Percentiles rank a stretch among this genome's conserved stretches.
These are phyloP conservation scores for Aspergillus glaucus DNA, from an alignment of 2,329 filamentous ascomycete species.

Conservation along the genomic window DNA sequence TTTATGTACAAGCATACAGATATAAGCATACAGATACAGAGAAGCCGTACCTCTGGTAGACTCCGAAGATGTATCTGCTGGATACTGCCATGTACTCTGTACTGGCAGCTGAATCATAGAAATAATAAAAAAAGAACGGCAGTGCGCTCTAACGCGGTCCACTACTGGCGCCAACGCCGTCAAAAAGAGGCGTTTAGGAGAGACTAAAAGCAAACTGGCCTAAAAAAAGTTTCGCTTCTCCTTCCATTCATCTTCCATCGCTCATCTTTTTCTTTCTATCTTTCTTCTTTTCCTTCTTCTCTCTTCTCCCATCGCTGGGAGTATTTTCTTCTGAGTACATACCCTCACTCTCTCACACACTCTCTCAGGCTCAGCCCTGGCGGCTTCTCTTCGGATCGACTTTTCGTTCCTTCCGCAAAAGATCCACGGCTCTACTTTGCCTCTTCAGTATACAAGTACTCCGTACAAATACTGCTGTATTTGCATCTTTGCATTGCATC, in stretches of 20 bases:
- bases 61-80: too few relatives aligned
- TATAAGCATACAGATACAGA: too few relatives aligned
- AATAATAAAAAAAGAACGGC: neutral
- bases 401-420: neutral
- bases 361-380: constrained; percentile 2
- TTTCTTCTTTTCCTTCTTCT: constrained; percentile 1
- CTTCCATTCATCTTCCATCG: neutral
- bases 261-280: constrained; percentile 1
- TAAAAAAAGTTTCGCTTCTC: neutral
- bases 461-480: neutral
- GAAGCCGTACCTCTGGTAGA: too few relatives aligned
- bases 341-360: neutral
- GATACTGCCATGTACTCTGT: too few relatives aligned
- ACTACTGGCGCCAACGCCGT: neutral
- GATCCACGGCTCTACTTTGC: constrained; percentile 1
- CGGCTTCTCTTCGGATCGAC: constrained; percentile 8
- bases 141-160: neutral
- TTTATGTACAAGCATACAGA: too few relatives aligned
- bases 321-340: neutral
- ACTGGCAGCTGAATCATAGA: too few relatives aligned
- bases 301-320: constrained; percentile 1
- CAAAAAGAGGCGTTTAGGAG: neutral
- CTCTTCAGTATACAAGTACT: neutral
- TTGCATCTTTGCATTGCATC: too few relatives aligned
- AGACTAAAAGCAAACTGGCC: neutral